A percentile compares a stretch with the other conserved stretches of the same genome.
phyloP scores from a whole-genome alignment of 331 rosid species.

The Acacia pycnantha region DNA sequence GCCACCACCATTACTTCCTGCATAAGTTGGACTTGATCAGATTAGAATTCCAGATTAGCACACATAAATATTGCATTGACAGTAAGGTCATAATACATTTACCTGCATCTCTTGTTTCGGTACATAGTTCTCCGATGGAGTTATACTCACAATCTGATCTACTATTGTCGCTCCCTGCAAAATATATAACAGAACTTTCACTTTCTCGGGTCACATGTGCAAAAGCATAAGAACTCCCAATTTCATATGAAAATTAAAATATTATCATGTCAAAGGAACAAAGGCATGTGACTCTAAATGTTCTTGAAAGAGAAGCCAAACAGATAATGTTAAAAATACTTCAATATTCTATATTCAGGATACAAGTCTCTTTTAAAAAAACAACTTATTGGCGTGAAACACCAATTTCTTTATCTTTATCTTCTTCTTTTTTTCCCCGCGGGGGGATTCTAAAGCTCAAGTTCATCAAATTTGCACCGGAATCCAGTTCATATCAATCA shows the following conservation, averaged over 20 bases:
- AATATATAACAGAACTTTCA: conserved; percentile 10
- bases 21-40: conserved; percentile 24
- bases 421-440: no score
- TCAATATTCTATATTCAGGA: background rate
- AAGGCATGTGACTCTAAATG: conserved; percentile 18
- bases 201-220: background rate
- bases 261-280: background rate
- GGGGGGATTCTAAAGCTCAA: background rate
- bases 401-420: no score
- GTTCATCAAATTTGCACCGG: background rate
- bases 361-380: background rate
- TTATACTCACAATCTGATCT: conserved; percentile 65
- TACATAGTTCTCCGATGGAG: conserved; percentile 55
- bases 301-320: background rate
- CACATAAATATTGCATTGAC: conserved; percentile 1
- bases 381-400: background rate
- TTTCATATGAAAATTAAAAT: background rate
- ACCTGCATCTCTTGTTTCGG: conserved; percentile 45
- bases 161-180: conserved; percentile 77
- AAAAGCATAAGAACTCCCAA: background rate
- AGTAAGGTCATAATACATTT: conserved; percentile 12
- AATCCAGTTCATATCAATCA: background rate
- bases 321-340: background rate
- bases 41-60: background rate
- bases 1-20: conserved; percentile 58